Conservation (phyloP, 2,329 filamentous ascomycete genomes). For the Colletotrichum chrysophilum region DNA sequence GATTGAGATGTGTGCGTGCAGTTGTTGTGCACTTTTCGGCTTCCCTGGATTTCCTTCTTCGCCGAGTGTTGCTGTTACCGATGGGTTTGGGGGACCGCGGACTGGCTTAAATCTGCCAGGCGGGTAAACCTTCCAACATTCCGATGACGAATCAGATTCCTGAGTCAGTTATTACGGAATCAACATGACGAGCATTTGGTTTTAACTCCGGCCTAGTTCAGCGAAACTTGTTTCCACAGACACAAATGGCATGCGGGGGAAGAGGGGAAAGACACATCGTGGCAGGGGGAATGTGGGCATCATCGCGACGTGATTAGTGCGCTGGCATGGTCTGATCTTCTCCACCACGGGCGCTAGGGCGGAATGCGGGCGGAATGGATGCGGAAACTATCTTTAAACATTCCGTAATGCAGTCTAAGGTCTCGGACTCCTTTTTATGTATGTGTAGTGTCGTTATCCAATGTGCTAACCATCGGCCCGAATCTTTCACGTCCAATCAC, state of each 20-base stretch:
- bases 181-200: neutral
- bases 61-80: neutral
- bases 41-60: neutral
- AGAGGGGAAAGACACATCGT: neutral
- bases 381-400: neutral
- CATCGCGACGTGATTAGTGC: neutral
- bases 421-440: neutral
- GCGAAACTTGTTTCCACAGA: neutral
- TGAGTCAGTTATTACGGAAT: neutral
- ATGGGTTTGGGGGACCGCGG: neutral
- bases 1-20: neutral
- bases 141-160: neutral
- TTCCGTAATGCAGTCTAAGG: neutral
- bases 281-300: neutral
- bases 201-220: neutral
- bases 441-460: neutral
- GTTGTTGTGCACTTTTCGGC: neutral
- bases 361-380: neutral
- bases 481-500: constrained; percentile 27
- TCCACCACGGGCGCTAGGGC: neutral
- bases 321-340: neutral
- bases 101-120: neutral
- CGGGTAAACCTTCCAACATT: neutral
- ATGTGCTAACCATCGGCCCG: neutral
- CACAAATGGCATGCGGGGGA: neutral